Percentiles rank a stretch among this genome's conserved stretches.
These are phyloP conservation scores for Hyaloscypha hepaticicola DNA, from an alignment of 495 filamentous ascomycete genomes.

Conservation along the genomic window DNA sequence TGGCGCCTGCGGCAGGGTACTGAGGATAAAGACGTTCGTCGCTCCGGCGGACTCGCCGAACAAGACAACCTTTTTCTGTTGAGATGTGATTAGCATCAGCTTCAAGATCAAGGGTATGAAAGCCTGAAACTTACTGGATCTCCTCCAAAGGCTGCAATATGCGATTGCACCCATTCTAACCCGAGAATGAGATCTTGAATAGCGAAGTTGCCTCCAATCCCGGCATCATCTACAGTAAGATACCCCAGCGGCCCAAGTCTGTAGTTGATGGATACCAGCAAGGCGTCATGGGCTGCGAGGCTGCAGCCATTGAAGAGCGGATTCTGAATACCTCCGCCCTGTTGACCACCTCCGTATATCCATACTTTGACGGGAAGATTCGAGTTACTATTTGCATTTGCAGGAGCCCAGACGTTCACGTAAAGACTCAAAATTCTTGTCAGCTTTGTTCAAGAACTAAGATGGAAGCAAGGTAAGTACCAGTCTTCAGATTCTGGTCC, in stretches of 20 bases:
- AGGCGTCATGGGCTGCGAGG: slow-evolving; percentile 42
- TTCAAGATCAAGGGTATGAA: slow-evolving; percentile 27
- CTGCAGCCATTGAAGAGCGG: slow-evolving; percentile 46
- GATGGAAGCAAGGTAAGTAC: slow-evolving; percentile 13
- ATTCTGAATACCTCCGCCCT: slow-evolving; percentile 44
- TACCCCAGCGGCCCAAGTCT: slow-evolving; percentile 37
- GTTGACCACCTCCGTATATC: slow-evolving; percentile 60
- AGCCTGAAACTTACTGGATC: slow-evolving; percentile 28
- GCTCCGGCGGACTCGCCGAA: slow-evolving; percentile 46
- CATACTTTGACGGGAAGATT: slow-evolving; percentile 55
- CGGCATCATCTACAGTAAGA: slow-evolving; percentile 34
- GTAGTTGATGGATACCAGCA: slow-evolving; percentile 54
- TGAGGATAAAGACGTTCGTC: slow-evolving; percentile 33
- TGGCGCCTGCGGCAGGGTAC: slow-evolving; percentile 38
- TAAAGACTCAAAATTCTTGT: slow-evolving; percentile 32
- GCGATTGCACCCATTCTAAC: slow-evolving; percentile 46
- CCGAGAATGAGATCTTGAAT: slow-evolving; percentile 48
- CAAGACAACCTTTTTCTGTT: slow-evolving; percentile 37
- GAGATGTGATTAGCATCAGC: slow-evolving; percentile 16
- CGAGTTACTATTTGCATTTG: slow-evolving; percentile 40
- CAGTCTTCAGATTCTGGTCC: slow-evolving; percentile 37
- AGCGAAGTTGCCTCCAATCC: slow-evolving; percentile 48
- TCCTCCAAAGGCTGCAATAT: slow-evolving; percentile 37
- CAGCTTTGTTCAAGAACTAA: background rate
- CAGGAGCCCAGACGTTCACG: slow-evolving; percentile 34